Conservation (phyloP, 352 stramenopile genomes). For the Pythium pyrilobum region DNA sequence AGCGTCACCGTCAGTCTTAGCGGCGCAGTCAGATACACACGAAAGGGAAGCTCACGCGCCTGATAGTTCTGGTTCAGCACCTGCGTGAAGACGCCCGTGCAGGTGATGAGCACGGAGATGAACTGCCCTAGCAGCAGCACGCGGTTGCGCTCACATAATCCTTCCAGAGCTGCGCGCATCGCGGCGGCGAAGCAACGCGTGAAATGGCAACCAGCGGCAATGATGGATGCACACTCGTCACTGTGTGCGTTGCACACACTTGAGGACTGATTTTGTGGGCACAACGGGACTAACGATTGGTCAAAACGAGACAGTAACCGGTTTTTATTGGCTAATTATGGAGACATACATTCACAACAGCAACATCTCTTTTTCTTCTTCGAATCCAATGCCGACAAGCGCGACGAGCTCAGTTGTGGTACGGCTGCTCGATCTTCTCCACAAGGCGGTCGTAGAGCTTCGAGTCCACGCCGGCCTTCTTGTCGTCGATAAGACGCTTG, state of each 20-base stretch:
- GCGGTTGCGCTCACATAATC: slow-evolving; percentile 43
- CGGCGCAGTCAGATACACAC: not conserved
- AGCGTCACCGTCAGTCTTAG: not conserved
- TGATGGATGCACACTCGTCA: not conserved
- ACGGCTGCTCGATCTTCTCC: slow-evolving; percentile 73
- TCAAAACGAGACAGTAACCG: not conserved
- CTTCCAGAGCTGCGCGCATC: slow-evolving; percentile 2
- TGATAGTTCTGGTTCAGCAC: slow-evolving; percentile 74
- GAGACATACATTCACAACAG: slow-evolving; percentile 1
- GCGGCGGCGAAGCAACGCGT: not conserved
- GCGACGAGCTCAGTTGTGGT: slow-evolving; percentile 30
- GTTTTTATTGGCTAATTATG: not conserved
- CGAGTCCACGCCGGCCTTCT: slow-evolving; percentile 44
- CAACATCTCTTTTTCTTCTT: too few species aligned
- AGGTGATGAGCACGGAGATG: slow-evolving; percentile 86
- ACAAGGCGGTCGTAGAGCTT: slow-evolving; percentile 74
- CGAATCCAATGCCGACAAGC: not conserved
- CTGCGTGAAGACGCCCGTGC: slow-evolving; percentile 85
- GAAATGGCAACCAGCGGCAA: not conserved
- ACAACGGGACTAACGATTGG: not conserved
- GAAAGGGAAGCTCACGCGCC: slow-evolving; percentile 24
- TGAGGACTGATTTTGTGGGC: too few species aligned
- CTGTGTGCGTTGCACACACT: too few species aligned
- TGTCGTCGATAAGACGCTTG: slow-evolving; percentile 60
- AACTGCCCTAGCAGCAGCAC: slow-evolving; percentile 80